Conservation (phyloP, 352 stramenopile species). For the Aphanomyces cochlioides region DNA sequence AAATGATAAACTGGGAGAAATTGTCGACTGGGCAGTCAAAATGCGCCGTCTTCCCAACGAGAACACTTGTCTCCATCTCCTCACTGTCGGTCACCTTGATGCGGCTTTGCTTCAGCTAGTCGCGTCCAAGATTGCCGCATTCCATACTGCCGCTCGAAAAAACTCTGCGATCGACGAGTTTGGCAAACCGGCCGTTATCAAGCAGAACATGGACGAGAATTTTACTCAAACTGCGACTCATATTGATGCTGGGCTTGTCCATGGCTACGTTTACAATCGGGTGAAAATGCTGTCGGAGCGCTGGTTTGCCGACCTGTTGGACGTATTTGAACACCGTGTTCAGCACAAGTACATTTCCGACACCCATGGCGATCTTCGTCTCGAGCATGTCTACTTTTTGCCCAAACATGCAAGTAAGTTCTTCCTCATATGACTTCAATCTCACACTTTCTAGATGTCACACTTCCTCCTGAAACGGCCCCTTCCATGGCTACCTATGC, state of each 20-base stretch:
- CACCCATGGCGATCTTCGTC: constrained; percentile 58
- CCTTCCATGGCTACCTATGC: constrained; percentile 4
- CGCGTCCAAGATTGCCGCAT: constrained; percentile 46
- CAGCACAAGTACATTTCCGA: constrained; percentile 60
- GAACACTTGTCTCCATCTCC: constrained; percentile 42
- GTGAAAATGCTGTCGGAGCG: constrained; percentile 53
- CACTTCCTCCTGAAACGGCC: not conserved
- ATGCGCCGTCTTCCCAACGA: constrained; percentile 63
- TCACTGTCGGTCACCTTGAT: constrained; percentile 41
- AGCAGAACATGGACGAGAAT: constrained; percentile 68
- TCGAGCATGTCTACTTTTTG: constrained; percentile 63
- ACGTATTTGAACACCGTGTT: constrained; percentile 45
- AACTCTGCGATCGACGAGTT: constrained; percentile 57
- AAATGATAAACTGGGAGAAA: constrained; percentile 62
- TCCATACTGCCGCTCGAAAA: constrained; percentile 53
- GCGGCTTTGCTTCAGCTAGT: constrained; percentile 42
- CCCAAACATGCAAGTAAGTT: constrained; percentile 24
- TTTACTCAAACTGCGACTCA: constrained; percentile 56
- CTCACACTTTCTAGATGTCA: not conserved
- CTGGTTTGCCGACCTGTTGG: constrained; percentile 43
- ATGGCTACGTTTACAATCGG: constrained; percentile 42
- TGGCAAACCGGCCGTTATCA: constrained; percentile 47
- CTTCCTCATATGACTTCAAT: not conserved
- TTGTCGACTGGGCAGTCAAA: constrained; percentile 72
- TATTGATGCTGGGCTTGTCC: constrained; percentile 45